Evolutionary conservation across 331 rosid genomes (phyloP).

Genomic region (Prunus yedoensis): DNA sequence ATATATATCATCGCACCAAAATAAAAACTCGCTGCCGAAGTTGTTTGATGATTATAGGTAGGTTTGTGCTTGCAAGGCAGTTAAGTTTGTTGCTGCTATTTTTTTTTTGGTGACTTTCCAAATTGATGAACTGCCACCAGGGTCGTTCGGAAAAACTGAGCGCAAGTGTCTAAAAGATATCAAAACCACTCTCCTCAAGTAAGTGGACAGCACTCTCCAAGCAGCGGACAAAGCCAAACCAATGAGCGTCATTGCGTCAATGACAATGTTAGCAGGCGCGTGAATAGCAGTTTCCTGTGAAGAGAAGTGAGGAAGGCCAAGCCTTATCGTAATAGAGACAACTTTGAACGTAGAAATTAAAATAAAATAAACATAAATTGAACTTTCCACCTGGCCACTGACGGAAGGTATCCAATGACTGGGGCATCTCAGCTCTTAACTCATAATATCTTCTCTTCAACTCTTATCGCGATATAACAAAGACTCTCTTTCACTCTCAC

Average conservation of each 20-base stretch:
- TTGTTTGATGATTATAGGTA: no score
- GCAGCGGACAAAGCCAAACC: background rate
- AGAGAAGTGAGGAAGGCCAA: background rate
- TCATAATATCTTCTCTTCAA: background rate
- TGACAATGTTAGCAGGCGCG: background rate
- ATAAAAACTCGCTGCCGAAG: no score
- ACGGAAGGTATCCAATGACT: conserved; percentile 46
- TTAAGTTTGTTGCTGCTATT: background rate
- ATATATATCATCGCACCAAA: no score
- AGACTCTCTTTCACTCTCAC: background rate
- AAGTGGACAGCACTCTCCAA: background rate
- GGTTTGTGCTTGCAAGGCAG: no score
- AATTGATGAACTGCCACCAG: conserved; percentile 17
- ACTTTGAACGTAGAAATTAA: background rate
- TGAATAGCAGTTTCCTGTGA: background rate
- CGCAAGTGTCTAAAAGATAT: background rate
- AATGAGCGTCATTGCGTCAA: no score
- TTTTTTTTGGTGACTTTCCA: conserved; percentile 12
- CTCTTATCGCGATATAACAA: conserved; percentile 17
- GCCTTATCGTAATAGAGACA: background rate
- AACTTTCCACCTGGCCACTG: conserved; percentile 52
- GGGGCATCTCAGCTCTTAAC: conserved; percentile 13
- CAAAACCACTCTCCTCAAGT: background rate
- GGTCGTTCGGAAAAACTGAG: background rate
- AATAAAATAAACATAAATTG: conserved; percentile 11